These are phyloP conservation scores for Boletus eberwhitei DNA, from an alignment of 768 basidiomycete species.

Conservation along the genomic window DNA sequence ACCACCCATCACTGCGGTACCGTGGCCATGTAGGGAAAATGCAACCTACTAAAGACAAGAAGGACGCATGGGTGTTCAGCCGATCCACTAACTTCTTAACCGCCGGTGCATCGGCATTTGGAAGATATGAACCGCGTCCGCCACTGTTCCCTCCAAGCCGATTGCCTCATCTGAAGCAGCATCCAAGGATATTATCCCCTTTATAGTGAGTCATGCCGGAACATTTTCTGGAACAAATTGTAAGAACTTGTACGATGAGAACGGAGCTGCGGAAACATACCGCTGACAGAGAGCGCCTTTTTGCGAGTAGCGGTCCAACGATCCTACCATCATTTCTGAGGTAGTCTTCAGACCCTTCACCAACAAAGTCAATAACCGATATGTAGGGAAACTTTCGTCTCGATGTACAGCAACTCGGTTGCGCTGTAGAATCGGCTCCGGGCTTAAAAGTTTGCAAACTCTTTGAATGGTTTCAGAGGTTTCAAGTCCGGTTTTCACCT, in stretches of 20 bases:
- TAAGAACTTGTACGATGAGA: neutral
- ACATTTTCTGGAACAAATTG: neutral
- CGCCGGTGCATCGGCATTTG: neutral
- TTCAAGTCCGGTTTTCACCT: neutral
- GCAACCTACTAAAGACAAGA: neutral
- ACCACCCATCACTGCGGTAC: neutral
- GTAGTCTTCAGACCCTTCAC: neutral
- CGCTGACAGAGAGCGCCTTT: neutral
- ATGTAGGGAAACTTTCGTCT: neutral
- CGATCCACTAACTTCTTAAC: neutral
- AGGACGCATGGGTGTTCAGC: neutral
- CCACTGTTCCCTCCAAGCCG: neutral
- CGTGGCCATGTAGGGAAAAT: neutral
- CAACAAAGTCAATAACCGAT: neutral
- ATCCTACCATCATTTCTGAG: neutral
- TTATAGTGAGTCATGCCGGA: neutral
- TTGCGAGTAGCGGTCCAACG: neutral
- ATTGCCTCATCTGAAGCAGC: neutral
- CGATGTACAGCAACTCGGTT: neutral
- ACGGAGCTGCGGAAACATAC: neutral
- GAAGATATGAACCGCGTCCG: too few species aligned
- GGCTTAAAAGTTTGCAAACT: neutral
- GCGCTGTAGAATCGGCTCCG: neutral
- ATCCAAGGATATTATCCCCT: neutral
- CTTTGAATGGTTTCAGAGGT: neutral